A percentile compares a stretch with the other conserved stretches of the same genome.
These are phyloP conservation scores for Colletotrichum musae DNA, from an alignment of 2,329 filamentous ascomycete species.

Conservation along the genomic window DNA sequence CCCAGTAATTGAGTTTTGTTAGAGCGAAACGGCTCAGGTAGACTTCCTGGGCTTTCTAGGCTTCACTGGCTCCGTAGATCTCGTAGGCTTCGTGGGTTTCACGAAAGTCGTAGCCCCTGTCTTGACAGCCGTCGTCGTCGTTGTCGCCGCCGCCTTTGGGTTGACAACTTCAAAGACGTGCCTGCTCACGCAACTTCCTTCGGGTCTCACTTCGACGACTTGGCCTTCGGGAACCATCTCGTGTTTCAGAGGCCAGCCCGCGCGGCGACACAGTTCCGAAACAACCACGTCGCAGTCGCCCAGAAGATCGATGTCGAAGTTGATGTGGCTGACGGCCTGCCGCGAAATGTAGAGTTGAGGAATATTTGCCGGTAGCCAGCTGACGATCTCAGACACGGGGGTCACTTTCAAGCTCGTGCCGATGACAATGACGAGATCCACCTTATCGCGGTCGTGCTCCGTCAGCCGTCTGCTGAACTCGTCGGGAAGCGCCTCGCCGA, in stretches of 20 bases:
- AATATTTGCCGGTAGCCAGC: constrained; percentile 81
- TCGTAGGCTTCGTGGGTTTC: constrained; percentile 29
- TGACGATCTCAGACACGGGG: constrained; percentile 92
- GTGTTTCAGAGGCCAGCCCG: constrained; percentile 85
- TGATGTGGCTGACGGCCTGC: constrained; percentile 87
- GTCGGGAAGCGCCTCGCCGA: constrained; percentile 90
- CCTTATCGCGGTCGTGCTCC: constrained; percentile 83
- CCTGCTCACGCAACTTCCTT: constrained; percentile 61
- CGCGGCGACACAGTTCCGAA: constrained; percentile 84
- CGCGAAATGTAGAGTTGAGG: constrained; percentile 93
- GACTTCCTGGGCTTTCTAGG: constrained; percentile 31
- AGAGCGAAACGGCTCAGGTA: constrained; percentile 7
- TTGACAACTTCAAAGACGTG: constrained; percentile 52
- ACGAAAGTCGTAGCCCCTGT: background rate
- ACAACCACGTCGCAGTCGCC: constrained; percentile 95
- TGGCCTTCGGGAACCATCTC: constrained; percentile 84
- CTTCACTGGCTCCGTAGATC: constrained; percentile 15
- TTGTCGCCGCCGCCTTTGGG: background rate
- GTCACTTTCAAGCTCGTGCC: constrained; percentile 96
- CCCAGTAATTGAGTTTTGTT: background rate
- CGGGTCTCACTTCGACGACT: constrained; percentile 67
- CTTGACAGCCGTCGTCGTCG: background rate
- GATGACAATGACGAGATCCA: constrained; percentile 94
- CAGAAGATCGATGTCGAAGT: constrained; percentile 97
- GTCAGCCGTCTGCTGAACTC: constrained; percentile 86